Percentiles rank a stretch among this genome's conserved stretches.
Conservation (phyloP, 1,284 basidiomycete genomes). For the Amylostereum areolatum region DNA sequence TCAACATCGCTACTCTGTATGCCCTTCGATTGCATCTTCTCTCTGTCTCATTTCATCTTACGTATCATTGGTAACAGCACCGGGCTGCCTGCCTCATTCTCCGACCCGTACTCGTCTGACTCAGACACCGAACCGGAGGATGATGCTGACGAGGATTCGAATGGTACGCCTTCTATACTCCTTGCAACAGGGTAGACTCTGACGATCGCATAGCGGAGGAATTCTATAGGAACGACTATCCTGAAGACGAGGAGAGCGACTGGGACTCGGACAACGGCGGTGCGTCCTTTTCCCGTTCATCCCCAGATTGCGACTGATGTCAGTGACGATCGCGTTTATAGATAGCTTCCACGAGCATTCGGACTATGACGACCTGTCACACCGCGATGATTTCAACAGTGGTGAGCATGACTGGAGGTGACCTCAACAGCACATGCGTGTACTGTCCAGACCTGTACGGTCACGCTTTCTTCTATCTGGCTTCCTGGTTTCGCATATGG, state of each 20-base stretch:
- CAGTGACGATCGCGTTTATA: too few relatives aligned
- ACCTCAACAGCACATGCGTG: too few relatives aligned
- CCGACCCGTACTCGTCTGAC: slow-evolving; percentile 44
- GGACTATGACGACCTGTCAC: background rate
- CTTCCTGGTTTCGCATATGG: too few relatives aligned
- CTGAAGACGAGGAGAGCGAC: slow-evolving; percentile 57
- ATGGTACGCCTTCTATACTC: slow-evolving; percentile 41
- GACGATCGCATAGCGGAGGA: slow-evolving; percentile 55
- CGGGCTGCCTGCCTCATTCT: slow-evolving; percentile 49
- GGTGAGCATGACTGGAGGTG: too few relatives aligned
- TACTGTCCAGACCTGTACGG: too few relatives aligned
- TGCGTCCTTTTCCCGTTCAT: slow-evolving; percentile 13
- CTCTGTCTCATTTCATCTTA: slow-evolving; percentile 4
- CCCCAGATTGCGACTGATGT: background rate
- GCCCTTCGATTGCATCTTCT: background rate
- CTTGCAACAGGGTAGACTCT: slow-evolving; percentile 1
- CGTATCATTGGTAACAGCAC: slow-evolving; percentile 33
- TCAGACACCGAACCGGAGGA: slow-evolving; percentile 63
- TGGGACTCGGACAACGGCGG: slow-evolving; percentile 35
- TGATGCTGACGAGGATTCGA: slow-evolving; percentile 76
- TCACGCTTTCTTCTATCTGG: too few relatives aligned
- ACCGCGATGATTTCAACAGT: too few relatives aligned
- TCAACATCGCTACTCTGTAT: slow-evolving; percentile 65
- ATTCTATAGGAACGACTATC: slow-evolving; percentile 78
- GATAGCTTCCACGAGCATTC: background rate